Percentiles rank a stretch among this genome's conserved stretches.
Conservation (phyloP, 176 grass and related monocot species). For the Pontederia paniculata region DNA sequence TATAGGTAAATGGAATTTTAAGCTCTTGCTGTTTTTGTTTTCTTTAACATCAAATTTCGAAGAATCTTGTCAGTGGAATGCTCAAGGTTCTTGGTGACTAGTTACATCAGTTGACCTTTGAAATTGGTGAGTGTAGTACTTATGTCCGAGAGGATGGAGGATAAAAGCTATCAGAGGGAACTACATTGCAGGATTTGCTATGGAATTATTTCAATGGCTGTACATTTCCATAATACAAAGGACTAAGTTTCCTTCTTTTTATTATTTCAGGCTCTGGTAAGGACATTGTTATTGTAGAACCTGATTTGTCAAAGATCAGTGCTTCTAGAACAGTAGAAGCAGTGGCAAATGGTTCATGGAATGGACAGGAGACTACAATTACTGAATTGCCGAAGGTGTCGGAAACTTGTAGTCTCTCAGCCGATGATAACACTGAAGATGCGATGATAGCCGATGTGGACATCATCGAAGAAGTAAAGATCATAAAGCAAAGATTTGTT, state of each 20-base stretch:
- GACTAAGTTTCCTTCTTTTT: not conserved
- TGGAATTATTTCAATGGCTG: no score
- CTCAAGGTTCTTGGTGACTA: no score
- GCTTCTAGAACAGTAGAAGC: constrained; percentile 38
- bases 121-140: no score
- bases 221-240: not conserved
- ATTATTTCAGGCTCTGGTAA: constrained; percentile 13
- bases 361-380: constrained; percentile 21
- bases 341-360: constrained; percentile 36
- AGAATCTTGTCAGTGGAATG: no score
- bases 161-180: no score
- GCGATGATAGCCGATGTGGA: constrained; percentile 20
- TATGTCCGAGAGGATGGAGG: no score
- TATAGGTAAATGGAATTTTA: no score
- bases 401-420: constrained; percentile 24
- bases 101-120: no score
- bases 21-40: no score
- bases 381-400: constrained; percentile 27
- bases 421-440: constrained; percentile 20
- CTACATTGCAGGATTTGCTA: no score
- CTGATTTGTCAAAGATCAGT: constrained; percentile 41
- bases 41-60: no score
- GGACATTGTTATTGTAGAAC: constrained; percentile 26
- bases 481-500: constrained; percentile 48
- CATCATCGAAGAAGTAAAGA: constrained; percentile 33